A percentile compares a stretch with the other conserved stretches of the same genome.
Evolutionary conservation across 139 green algal species (phyloP).

Genomic region (Tetratostichococcus sp.): DNA sequence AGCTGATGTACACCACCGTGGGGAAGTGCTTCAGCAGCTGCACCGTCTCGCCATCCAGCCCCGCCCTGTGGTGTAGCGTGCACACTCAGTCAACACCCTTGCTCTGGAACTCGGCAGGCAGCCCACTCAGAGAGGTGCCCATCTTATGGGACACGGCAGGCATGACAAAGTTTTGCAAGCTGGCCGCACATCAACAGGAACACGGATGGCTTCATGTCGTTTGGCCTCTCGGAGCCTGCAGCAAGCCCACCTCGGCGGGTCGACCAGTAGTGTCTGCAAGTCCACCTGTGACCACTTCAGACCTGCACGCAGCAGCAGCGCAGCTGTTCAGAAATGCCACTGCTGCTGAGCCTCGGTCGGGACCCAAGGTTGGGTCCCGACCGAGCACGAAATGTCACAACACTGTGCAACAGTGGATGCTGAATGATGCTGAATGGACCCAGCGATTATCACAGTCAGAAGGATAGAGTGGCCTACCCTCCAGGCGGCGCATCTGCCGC

Average conservation of each 20-base stretch:
- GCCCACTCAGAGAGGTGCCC: neutral
- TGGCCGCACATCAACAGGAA: too few species aligned
- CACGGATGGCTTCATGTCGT: neutral
- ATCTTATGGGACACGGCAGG: too few species aligned
- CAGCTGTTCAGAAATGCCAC: too few species aligned
- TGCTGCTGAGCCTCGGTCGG: too few species aligned
- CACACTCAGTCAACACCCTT: neutral
- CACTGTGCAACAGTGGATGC: too few species aligned
- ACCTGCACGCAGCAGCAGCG: neutral
- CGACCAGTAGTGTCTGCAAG: constrained; percentile 77
- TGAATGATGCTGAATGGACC: too few species aligned
- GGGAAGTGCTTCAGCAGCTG: constrained; percentile 70
- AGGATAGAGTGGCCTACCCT: neutral
- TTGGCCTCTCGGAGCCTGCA: neutral
- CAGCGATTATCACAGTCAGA: too few species aligned
- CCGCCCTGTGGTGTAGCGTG: constrained; percentile 18
- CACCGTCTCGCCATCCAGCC: constrained; percentile 43
- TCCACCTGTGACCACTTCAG: constrained; percentile 26
- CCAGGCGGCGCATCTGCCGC: constrained; percentile 15
- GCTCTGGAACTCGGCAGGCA: too few species aligned
- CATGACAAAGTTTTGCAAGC: too few species aligned
- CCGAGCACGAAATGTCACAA: too few species aligned
- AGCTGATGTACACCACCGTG: constrained; percentile 88
- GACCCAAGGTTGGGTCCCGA: too few species aligned
- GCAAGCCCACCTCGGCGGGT: constrained; percentile 55